phyloP scores from a whole-genome alignment of 2,329 filamentous ascomycete genomes.

The Pyrenophora graminea region DNA sequence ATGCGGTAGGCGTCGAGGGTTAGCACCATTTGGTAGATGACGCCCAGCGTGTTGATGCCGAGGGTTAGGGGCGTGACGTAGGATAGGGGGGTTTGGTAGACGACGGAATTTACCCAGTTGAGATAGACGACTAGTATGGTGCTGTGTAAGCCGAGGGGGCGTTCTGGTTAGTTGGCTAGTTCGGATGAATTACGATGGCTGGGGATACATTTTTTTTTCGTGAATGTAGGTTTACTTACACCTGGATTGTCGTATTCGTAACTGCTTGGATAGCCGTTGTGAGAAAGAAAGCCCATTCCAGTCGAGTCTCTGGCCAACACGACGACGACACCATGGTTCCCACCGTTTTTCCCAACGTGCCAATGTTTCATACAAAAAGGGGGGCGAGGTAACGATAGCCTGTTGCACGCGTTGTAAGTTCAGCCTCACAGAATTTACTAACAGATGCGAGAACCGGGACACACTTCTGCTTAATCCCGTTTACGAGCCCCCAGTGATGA shows the following conservation, averaged over 20 bases:
- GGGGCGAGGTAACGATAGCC: too few relatives aligned
- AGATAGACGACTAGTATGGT: conserved; percentile 21
- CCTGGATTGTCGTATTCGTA: conserved; percentile 15
- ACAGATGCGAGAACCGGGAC: too few relatives aligned
- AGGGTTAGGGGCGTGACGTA: conserved; percentile 24
- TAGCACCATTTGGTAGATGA: conserved; percentile 25
- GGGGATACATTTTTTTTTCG: too few relatives aligned
- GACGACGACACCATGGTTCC: background rate
- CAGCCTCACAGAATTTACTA: too few relatives aligned
- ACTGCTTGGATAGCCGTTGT: conserved; percentile 19
- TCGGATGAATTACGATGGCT: background rate
- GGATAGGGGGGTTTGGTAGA: conserved; percentile 24
- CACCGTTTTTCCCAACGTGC: too few relatives aligned
- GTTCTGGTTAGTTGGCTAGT: background rate
- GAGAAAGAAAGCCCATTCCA: conserved; percentile 23
- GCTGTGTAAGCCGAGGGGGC: conserved; percentile 1
- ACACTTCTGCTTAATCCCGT: too few relatives aligned
- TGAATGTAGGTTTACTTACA: conserved; percentile 11
- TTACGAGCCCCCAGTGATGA: too few relatives aligned
- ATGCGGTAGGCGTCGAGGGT: conserved; percentile 30
- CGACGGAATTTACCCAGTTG: conserved; percentile 21
- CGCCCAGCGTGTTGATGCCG: conserved; percentile 21
- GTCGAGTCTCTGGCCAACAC: conserved; percentile 9
- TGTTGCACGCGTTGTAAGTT: too few relatives aligned
- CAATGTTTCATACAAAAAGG: too few relatives aligned